phyloP scores from a whole-genome alignment of 2,329 filamentous ascomycete species.

The Apiospora phragmitis region DNA sequence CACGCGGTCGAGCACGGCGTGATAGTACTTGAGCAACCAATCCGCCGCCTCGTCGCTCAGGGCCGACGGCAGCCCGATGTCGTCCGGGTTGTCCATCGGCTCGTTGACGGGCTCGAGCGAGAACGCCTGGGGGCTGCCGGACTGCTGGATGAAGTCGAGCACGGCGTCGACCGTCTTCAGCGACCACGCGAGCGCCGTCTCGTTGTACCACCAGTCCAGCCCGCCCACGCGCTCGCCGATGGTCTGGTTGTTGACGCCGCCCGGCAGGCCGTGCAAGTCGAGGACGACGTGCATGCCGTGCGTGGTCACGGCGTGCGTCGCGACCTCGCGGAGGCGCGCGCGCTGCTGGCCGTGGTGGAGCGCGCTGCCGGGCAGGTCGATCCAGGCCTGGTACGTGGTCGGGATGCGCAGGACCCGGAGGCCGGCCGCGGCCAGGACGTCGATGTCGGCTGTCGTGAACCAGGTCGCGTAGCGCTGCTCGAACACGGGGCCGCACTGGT shows the following conservation, averaged over 20 bases:
- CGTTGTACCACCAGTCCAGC: conserved; percentile 8
- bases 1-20: neutral
- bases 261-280: neutral
- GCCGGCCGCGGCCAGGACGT: neutral
- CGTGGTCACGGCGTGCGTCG: neutral
- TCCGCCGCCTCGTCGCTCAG: neutral
- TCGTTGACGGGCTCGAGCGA: conserved; percentile 3
- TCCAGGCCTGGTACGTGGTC: conserved; percentile 8
- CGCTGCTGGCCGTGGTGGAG: conserved; percentile 3
- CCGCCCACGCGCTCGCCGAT: conserved; percentile 2
- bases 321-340: neutral
- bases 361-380: conserved; percentile 2
- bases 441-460: conserved; percentile 6
- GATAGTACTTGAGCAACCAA: conserved; percentile 1
- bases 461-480: neutral
- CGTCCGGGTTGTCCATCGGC: conserved; percentile 8
- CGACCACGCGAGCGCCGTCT: conserved; percentile 2
- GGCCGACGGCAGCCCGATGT: neutral
- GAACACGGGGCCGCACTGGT: neutral
- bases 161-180: conserved; percentile 4
- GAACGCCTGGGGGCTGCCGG: neutral
- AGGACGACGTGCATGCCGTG: neutral
- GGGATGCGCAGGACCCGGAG: conserved; percentile 1
- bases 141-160: conserved; percentile 9
- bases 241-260: conserved; percentile 1